Percentiles rank a stretch among this genome's conserved stretches.
Evolutionary conservation across 148 eudicot species (phyloP).

Genomic region (Simmondsia chinensis): DNA sequence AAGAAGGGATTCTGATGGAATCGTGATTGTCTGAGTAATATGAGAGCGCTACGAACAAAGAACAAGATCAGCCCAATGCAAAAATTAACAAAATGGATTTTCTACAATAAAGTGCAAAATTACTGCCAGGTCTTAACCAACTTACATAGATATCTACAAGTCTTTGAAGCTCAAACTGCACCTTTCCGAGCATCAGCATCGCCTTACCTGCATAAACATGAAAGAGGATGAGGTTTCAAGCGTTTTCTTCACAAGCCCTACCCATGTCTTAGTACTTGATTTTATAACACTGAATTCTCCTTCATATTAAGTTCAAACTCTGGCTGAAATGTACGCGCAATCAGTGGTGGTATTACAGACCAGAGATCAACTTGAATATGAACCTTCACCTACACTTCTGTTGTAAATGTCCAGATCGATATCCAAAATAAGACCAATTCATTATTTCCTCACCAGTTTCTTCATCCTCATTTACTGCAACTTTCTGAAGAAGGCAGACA

Average conservation of each 20-base stretch:
- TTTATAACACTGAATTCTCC: too few relatives aligned
- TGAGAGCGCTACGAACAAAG: conserved; percentile 65
- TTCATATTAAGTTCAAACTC: too few relatives aligned
- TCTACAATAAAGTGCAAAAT: background rate
- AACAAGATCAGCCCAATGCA: conserved; percentile 5
- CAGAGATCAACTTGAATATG: too few relatives aligned
- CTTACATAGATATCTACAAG: conserved; percentile 88
- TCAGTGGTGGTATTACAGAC: too few relatives aligned
- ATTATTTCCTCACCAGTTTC: conserved; percentile 57
- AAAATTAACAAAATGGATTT: background rate
- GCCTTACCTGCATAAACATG: conserved; percentile 64
- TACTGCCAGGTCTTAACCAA: background rate
- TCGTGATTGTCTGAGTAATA: conserved; percentile 70
- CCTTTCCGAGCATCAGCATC: conserved; percentile 76
- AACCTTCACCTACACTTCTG: too few relatives aligned
- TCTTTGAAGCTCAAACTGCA: conserved; percentile 80
- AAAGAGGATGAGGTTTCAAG: too few relatives aligned
- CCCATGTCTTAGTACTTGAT: too few relatives aligned
- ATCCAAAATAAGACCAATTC: background rate
- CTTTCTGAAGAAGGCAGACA: conserved; percentile 90
- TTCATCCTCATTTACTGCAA: conserved; percentile 85
- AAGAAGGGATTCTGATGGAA: conserved; percentile 92
- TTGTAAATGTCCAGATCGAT: too few relatives aligned
- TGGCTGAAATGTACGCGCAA: too few relatives aligned
- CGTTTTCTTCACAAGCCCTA: too few relatives aligned